Evolutionary conservation across 345 rosid genomes (phyloP).

Genomic region (Chamaenerion angustifolium): DNA sequence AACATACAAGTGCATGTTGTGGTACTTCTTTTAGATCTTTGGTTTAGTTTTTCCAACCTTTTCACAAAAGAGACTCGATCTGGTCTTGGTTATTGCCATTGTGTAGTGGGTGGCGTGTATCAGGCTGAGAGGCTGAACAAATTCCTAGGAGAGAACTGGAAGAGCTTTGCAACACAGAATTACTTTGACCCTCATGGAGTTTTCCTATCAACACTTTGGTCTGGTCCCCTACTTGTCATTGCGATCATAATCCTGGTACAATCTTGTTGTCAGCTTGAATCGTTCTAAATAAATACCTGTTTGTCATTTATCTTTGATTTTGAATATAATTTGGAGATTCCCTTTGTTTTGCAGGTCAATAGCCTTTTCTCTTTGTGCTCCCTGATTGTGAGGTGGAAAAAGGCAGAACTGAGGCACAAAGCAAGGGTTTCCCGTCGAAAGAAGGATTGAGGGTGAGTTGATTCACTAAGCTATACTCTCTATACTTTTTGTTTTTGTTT

Average conservation of each 20-base stretch:
- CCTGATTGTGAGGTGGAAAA: conserved; percentile 83
- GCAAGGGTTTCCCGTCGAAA: conserved; percentile 61
- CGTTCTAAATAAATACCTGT: background rate
- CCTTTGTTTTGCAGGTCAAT: conserved; percentile 46
- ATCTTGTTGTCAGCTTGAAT: conserved; percentile 5
- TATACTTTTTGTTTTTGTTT: no score
- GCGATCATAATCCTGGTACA: conserved; percentile 76
- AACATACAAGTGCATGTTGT: background rate
- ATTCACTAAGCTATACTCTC: no score
- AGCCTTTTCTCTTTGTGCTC: conserved; percentile 68
- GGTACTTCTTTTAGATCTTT: background rate
- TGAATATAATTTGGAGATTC: background rate
- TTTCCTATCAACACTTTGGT: conserved; percentile 80
- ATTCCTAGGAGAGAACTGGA: conserved; percentile 55
- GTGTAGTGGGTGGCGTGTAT: conserved; percentile 80
- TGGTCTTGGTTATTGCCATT: conserved; percentile 6
- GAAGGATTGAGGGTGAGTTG: conserved; percentile 35
- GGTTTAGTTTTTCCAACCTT: background rate
- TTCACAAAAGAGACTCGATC: background rate
- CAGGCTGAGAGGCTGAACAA: conserved; percentile 70
- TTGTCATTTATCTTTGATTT: background rate
- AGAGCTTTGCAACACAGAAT: conserved; percentile 73
- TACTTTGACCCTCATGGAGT: conserved; percentile 80
- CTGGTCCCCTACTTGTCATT: conserved; percentile 78
- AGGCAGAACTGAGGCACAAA: conserved; percentile 86